These are phyloP conservation scores for Ophiocordyceps camponoti-leonardi DNA, from an alignment of 2,329 filamentous ascomycete genomes.

Conservation along the genomic window DNA sequence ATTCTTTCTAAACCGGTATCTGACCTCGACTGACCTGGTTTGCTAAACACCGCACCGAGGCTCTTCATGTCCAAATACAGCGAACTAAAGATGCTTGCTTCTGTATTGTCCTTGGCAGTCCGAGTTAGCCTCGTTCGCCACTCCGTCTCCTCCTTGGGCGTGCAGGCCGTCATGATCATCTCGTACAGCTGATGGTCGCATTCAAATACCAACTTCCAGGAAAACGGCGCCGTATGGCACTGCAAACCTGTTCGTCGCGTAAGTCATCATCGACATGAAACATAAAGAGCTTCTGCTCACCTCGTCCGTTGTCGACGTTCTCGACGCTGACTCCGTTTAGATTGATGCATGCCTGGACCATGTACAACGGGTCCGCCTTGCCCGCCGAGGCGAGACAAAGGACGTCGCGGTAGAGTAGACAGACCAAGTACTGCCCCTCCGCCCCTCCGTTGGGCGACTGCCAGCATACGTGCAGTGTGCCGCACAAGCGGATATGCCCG, in stretches of 20 bases:
- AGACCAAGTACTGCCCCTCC: conserved; percentile 68
- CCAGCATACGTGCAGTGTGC: conserved; percentile 70
- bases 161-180: conserved; percentile 74
- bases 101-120: conserved; percentile 29
- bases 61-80: conserved; percentile 54
- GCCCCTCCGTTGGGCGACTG: conserved; percentile 45
- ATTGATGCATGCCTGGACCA: conserved; percentile 57
- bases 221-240: conserved; percentile 71
- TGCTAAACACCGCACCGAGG: conserved; percentile 59
- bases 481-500: conserved; percentile 67
- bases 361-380: conserved; percentile 50
- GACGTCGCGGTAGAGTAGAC: conserved; percentile 65
- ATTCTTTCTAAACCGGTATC: not conserved
- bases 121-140: conserved; percentile 58
- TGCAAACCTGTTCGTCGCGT: conserved; percentile 46
- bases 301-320: conserved; percentile 58
- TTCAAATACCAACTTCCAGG: conserved; percentile 85
- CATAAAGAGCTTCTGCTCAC: conserved; percentile 19
- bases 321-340: conserved; percentile 50
- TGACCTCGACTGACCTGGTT: conserved; percentile 32
- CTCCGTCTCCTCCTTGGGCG: conserved; percentile 56
- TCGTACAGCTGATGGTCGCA: conserved; percentile 63
- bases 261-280: not conserved
- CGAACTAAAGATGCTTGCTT: conserved; percentile 37
- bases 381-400: conserved; percentile 57